Conservation (phyloP, 108 stramenopile genomes). For the Nannochloropsis granulata region DNA sequence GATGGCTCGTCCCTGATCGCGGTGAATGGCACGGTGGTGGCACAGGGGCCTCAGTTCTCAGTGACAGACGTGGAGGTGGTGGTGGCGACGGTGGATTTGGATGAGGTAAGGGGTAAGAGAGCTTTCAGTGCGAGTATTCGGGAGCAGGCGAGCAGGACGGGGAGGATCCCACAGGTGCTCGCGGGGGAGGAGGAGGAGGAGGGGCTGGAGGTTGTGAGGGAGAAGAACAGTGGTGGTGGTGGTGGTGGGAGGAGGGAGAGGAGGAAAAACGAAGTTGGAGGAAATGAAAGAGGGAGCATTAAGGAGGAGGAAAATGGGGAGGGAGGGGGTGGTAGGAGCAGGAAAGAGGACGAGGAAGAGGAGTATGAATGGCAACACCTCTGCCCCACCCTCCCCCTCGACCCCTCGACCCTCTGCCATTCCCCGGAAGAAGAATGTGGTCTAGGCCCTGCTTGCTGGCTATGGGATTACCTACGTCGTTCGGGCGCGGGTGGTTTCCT, state of each 20-base stretch:
- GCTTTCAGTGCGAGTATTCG: slow-evolving; percentile 63
- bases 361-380: background rate
- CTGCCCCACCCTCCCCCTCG: background rate
- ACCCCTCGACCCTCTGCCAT: slow-evolving; percentile 4
- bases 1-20: slow-evolving; percentile 91
- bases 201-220: background rate
- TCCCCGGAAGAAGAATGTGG: slow-evolving; percentile 90
- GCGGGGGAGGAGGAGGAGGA: background rate
- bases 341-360: too few relatives aligned
- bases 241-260: background rate
- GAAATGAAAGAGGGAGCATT: too few relatives aligned
- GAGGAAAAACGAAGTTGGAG: background rate
- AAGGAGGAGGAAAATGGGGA: background rate
- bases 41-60: slow-evolving; percentile 80
- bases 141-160: slow-evolving; percentile 56
- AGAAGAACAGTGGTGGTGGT: background rate
- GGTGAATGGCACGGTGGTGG: slow-evolving; percentile 74
- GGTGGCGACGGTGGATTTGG: slow-evolving; percentile 79
- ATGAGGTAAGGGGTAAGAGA: slow-evolving; percentile 79
- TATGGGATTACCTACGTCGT: slow-evolving; percentile 94
- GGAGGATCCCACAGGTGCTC: background rate
- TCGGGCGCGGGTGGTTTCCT: slow-evolving; percentile 83
- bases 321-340: background rate
- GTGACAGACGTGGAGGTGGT: slow-evolving; percentile 66
- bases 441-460: slow-evolving; percentile 94